A percentile compares a stretch with the other conserved stretches of the same genome.
Evolutionary conservation across 2,329 filamentous ascomycete genomes (phyloP).

Genomic region (Colletotrichum sp.): DNA sequence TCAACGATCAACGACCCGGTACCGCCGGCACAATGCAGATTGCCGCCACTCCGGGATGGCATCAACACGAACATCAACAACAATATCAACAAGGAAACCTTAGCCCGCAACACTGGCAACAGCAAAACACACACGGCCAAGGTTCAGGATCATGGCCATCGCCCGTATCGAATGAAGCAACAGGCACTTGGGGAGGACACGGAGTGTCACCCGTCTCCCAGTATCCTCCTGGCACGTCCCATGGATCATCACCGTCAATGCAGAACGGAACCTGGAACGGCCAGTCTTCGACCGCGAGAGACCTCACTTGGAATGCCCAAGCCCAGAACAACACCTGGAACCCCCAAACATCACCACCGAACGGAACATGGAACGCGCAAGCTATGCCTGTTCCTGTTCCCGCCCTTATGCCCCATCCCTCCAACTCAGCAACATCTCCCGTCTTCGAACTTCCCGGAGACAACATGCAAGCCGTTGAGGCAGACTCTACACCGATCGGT

Average conservation of each 20-base stretch:
- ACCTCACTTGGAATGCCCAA: background rate
- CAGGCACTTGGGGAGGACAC: background rate
- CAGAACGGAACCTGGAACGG: background rate
- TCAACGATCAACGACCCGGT: background rate
- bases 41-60: background rate
- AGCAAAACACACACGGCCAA: conserved; percentile 1
- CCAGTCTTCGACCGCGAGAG: background rate
- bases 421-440: background rate
- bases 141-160: conserved; percentile 6
- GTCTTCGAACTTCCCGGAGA: conserved; percentile 18
- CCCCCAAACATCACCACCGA: background rate
- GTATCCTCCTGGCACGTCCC: background rate
- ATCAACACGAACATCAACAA: conserved; percentile 5
- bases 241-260: background rate
- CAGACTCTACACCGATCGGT: conserved; percentile 14
- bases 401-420: background rate
- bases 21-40: background rate
- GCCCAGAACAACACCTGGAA: background rate
- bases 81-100: background rate
- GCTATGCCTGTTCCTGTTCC: background rate
- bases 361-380: conserved; percentile 1
- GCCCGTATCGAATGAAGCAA: background rate
- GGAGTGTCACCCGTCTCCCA: conserved; percentile 7
- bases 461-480: conserved; percentile 8
- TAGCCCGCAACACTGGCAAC: conserved; percentile 10